Conservation (phyloP, 352 stramenopile genomes). For the Phytophthora sojae region DNA sequence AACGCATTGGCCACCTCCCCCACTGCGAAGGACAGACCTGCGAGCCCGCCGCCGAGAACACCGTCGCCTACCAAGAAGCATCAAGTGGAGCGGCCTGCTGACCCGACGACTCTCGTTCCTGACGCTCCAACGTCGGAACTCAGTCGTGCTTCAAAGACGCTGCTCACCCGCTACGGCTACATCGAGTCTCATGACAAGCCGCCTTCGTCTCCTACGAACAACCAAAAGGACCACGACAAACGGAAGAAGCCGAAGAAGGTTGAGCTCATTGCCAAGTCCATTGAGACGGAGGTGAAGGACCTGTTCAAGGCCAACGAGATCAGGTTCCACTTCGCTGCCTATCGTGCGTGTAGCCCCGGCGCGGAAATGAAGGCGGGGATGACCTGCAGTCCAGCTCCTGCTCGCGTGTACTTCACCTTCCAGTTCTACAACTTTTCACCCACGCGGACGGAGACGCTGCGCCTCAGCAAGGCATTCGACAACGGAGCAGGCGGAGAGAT, state of each 20-base stretch:
- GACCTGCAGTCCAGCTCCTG: constrained; percentile 12
- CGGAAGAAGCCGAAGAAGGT: constrained; percentile 10
- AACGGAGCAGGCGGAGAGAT: constrained; percentile 35
- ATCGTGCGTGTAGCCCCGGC: constrained; percentile 41
- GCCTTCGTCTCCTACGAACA: constrained; percentile 24
- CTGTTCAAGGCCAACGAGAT: constrained; percentile 86
- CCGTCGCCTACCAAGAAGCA: constrained; percentile 44
- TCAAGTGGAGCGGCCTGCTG: neutral
- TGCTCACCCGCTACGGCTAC: constrained; percentile 87
- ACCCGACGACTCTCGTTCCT: constrained; percentile 10
- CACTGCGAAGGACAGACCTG: constrained; percentile 23
- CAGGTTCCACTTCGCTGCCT: constrained; percentile 92
- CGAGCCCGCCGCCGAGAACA: constrained; percentile 24
- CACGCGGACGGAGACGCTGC: constrained; percentile 87
- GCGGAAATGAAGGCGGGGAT: constrained; percentile 10
- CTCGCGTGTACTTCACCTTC: constrained; percentile 91
- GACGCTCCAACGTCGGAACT: constrained; percentile 59
- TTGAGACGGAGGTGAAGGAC: constrained; percentile 83
- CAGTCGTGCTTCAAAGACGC: constrained; percentile 83
- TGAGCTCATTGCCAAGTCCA: constrained; percentile 38
- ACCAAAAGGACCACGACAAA: constrained; percentile 27
- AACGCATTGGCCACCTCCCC: constrained; percentile 58
- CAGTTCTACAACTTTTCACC: constrained; percentile 93
- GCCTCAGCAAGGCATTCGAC: constrained; percentile 66
- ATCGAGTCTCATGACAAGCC: constrained; percentile 61